Evolutionary conservation across 73 alveolate genomes (phyloP).

Genomic region (Paramecium pentaurelia): DNA sequence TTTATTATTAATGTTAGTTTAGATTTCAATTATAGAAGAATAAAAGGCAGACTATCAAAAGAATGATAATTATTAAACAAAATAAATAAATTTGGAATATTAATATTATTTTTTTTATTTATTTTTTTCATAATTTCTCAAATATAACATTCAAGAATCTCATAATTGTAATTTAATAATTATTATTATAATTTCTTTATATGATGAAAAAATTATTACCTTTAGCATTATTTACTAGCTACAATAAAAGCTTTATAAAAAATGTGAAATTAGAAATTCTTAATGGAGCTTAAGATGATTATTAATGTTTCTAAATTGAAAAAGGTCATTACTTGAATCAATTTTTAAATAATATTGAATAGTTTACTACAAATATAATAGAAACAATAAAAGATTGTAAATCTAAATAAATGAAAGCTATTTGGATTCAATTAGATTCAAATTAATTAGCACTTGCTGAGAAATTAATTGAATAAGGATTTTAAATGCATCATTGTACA

Average conservation of each 20-base stretch:
- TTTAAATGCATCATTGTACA: conserved; percentile 68
- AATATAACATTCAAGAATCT: not conserved
- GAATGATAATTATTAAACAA: not conserved
- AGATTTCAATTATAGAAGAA: no score
- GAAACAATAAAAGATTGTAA: not conserved
- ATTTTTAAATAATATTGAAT: not conserved
- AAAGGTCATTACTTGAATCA: not conserved
- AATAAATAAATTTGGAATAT: no score
- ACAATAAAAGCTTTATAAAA: not conserved
- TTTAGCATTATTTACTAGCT: not conserved
- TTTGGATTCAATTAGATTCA: not conserved
- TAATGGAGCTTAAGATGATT: not conserved
- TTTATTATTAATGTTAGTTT: no score
- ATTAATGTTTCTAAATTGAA: not conserved
- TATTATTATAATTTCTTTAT: not conserved
- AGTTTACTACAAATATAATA: not conserved
- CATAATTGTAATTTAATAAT: not conserved
- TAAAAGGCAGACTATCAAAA: not conserved
- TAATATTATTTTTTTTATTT: no score
- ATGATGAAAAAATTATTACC: not conserved
- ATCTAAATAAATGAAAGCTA: conserved; percentile 4
- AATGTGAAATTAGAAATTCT: not conserved
- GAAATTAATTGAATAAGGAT: conserved; percentile 41
- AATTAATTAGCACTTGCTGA: not conserved
- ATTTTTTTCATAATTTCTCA: not conserved